Evolutionary conservation across 2,329 filamentous ascomycete species (phyloP).

Genomic region (Diaporthe sp.): DNA sequence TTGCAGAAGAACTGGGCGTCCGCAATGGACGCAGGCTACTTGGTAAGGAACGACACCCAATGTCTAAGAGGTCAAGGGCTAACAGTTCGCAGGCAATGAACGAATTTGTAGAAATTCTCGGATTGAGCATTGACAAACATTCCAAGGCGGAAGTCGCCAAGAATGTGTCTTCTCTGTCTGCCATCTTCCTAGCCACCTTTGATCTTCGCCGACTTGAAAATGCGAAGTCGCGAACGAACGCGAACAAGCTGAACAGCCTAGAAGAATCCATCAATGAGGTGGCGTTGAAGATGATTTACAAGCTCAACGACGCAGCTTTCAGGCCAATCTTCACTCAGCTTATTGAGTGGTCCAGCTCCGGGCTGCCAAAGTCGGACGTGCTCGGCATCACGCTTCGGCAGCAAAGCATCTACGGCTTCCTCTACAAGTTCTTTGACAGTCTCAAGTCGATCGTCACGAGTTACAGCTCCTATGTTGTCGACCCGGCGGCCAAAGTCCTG

Average conservation of each 20-base stretch:
- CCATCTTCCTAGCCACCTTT: slow-evolving; percentile 69
- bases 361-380: slow-evolving; percentile 72
- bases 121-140: slow-evolving; percentile 79
- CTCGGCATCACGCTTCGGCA: slow-evolving; percentile 72
- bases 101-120: slow-evolving; percentile 79
- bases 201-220: slow-evolving; percentile 74
- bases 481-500: slow-evolving; percentile 77
- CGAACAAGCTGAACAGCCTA: slow-evolving; percentile 61
- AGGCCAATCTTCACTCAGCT: slow-evolving; percentile 88
- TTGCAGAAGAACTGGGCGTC: slow-evolving; percentile 79
- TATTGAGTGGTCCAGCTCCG: slow-evolving; percentile 81
- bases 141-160: slow-evolving; percentile 84
- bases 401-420: slow-evolving; percentile 85
- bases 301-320: slow-evolving; percentile 95
- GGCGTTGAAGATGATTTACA: slow-evolving; percentile 91
- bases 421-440: slow-evolving; percentile 82
- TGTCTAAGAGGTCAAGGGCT: slow-evolving; percentile 41
- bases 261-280: slow-evolving; percentile 77
- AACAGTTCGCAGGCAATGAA: slow-evolving; percentile 66
- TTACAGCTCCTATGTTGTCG: slow-evolving; percentile 88
- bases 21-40: slow-evolving; percentile 72
- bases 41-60: slow-evolving; percentile 59
- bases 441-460: slow-evolving; percentile 95
- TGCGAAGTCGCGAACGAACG: slow-evolving; percentile 56
- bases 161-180: slow-evolving; percentile 77